phyloP scores from a whole-genome alignment of 306 rosid genomes.

The Begonia masoniana region DNA sequence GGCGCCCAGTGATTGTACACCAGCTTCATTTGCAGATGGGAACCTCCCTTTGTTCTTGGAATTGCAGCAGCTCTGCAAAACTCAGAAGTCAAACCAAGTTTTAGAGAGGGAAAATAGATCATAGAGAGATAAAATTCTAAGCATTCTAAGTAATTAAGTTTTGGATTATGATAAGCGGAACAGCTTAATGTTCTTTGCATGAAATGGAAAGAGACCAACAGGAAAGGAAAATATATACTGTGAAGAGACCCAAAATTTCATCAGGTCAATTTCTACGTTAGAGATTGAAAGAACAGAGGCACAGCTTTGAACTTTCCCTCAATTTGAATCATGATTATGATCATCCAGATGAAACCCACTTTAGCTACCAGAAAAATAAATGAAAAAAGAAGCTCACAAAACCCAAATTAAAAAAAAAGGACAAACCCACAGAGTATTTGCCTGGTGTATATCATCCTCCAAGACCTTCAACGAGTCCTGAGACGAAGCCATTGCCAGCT shows the following conservation, averaged over 20 bases:
- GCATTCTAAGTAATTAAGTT: neutral
- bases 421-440: conserved; percentile 55
- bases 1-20: conserved; percentile 57
- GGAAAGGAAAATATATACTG: neutral
- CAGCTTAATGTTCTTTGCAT: neutral
- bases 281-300: neutral
- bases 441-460: conserved; percentile 68
- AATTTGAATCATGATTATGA: too few relatives aligned
- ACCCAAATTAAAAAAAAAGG: neutral
- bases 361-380: neutral
- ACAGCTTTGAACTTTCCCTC: neutral
- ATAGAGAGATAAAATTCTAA: neutral
- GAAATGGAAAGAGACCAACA: neutral
- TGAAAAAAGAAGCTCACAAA: neutral
- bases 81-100: conserved; percentile 11
- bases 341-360: neutral
- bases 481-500: conserved; percentile 41
- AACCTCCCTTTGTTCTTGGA: conserved; percentile 38
- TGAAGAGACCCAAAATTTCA: neutral
- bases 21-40: conserved; percentile 57
- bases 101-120: conserved; percentile 3
- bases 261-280: neutral
- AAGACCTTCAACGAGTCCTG: conserved; percentile 54
- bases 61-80: conserved; percentile 67
- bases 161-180: neutral